Evolutionary conservation across 164 flowering plant genomes (phyloP), one percentile per base, ranked within the genome.

Genomic region (Berberis vulgaris): DNA sequence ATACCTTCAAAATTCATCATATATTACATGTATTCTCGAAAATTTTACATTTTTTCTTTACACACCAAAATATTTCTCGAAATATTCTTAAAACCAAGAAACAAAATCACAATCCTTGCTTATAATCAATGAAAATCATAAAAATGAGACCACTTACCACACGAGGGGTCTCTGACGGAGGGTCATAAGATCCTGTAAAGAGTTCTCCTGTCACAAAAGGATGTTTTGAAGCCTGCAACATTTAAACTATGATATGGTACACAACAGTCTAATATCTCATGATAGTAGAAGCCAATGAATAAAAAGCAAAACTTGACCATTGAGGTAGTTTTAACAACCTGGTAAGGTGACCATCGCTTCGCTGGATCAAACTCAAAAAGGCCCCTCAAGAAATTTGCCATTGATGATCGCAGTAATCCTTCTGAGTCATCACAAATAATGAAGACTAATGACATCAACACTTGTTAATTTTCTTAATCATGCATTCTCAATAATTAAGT

Each of bases 261-360:
- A 7, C 3, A 50, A 50, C 4, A 50, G 0, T 26, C 26, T 47
- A 47, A 1, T 47, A 50, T 6, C 8, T 3, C 3, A 26, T 7
- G 8, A 50, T 3, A 7, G 3, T 3, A 7, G n/a, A 7, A 50
- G 11, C 54, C 54, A 1, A 50, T 4, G n/a, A 50, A 50, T 10
- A 10, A 3, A 4, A 6, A 26, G n/a, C 8, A 7, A 50, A 50
- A 50, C 49, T 46, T 46, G 49, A 5, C 6, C 49, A 46, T 8
- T 46, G 7, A 44, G 38, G 50, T 5, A 40, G 58, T 54, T 61
- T 57, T 41, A 71, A 63, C 7, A 60, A 95, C 99, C 98, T 95
- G 99, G 72, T 83, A 77, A 63, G 99, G 99, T 26, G 99, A 91
- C 99, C 99, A 95, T 42, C 99, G 84, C 71, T 91, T 95, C 26